Percentiles rank a stretch among this genome's conserved stretches.
phyloP scores from a whole-genome alignment of 306 rosid genomes.

The Ormosia semicastrata region DNA sequence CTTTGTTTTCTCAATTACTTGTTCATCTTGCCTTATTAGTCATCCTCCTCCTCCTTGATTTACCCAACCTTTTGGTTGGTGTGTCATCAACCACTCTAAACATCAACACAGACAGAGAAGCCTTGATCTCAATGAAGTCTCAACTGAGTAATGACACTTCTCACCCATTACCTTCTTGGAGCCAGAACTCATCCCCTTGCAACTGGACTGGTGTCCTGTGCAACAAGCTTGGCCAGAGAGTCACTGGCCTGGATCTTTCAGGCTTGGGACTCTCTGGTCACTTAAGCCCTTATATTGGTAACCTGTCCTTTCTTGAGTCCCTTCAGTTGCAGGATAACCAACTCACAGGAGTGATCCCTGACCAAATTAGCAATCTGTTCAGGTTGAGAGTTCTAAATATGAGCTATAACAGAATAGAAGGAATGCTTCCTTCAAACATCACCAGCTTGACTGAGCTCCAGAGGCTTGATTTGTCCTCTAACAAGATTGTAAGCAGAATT shows the following conservation, averaged over 20 bases:
- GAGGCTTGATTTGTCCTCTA: conserved; percentile 48
- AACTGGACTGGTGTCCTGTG: conserved; percentile 71
- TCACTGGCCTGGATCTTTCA: conserved; percentile 49
- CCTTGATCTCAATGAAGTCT: conserved; percentile 59
- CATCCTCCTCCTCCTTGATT: neutral
- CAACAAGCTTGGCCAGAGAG: conserved; percentile 43
- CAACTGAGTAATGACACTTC: conserved; percentile 27
- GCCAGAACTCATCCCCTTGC: conserved; percentile 46
- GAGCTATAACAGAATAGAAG: conserved; percentile 51
- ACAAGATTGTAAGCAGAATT: conserved; percentile 44
- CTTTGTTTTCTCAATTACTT: conserved; percentile 7
- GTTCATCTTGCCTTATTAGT: conserved; percentile 20
- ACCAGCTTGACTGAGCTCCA: conserved; percentile 40
- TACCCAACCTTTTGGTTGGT: conserved; percentile 2
- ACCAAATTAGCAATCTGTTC: conserved; percentile 42
- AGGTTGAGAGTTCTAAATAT: conserved; percentile 50
- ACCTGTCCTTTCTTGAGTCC: conserved; percentile 51
- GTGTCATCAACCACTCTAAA: conserved; percentile 39
- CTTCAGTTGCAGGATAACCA: conserved; percentile 55
- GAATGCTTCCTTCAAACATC: conserved; percentile 49
- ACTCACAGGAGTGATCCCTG: conserved; percentile 52
- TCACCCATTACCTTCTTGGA: conserved; percentile 47
- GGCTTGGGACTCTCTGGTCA: conserved; percentile 48
- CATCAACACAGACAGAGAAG: conserved; percentile 54
- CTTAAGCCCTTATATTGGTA: conserved; percentile 48